Evolutionary conservation across 2,329 filamentous ascomycete species (phyloP), one percentile per base, ranked within the genome.

Genomic region (Penicillium brevicompactum): DNA sequence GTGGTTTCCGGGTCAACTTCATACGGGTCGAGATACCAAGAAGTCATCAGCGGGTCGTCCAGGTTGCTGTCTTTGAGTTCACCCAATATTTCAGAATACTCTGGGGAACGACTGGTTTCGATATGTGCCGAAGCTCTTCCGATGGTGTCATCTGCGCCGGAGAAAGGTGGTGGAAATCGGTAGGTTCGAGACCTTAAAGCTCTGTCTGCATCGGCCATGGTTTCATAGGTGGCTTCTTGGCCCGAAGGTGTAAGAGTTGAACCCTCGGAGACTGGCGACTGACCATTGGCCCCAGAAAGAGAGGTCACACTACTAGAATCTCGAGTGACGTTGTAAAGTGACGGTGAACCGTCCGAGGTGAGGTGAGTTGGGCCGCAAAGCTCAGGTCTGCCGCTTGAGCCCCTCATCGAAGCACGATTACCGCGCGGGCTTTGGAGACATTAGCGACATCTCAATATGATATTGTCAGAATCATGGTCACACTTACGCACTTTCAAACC

Each of bases 401-500:
- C 58, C 55, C 65, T 68, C 16, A 61, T 38, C 6, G 61, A 63
- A 21, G 67, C 65, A 31, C 70, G 71, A 44, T 68, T 67, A 16
- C 72, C 72, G 45, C 73, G 72, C 45, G 72, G 73, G 27, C 71
- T 73, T 49, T 5, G 49, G 41, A 9, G 21, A 31, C 38, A 49
- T 65, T 44, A 65, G 55, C 45, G 50, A 31, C 38, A 9, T 37
- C 16, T 51, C 32, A 48, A 37, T 16, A 21, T n/a, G 11, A 2
- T 5, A 22, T 22, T 21, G n/a, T 38, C 4, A 22, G 32, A 21
- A 14, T 53, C 21, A 53, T 9, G 51, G 32, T 34, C 51, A 38
- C 38, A 87, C 88, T 85, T 78, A 93, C 89, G 90, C 90, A 75
- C 89, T 90, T 75, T 91, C 90, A 69, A 91, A 92, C 74, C 88